A percentile compares a stretch with the other conserved stretches of the same genome.
phyloP scores from a whole-genome alignment of 2,329 filamentous ascomycete genomes.

The Alternaria consortialis region DNA sequence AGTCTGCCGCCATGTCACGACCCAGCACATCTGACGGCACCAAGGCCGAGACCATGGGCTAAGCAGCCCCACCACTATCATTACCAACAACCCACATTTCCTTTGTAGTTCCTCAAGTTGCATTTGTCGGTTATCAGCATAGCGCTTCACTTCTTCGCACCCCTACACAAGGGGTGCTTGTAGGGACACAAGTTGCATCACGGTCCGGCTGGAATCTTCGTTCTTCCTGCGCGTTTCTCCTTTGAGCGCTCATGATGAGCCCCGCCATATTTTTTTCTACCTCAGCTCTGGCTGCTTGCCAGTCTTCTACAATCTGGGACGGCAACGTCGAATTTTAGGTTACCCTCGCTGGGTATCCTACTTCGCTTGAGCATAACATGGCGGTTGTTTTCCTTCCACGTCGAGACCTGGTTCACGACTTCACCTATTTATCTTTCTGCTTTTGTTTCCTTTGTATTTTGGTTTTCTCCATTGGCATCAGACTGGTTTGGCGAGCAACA shows the following conservation, averaged over 20 bases:
- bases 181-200: slow-evolving; percentile 49
- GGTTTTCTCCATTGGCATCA: slow-evolving; percentile 18
- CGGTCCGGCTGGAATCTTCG: slow-evolving; percentile 40
- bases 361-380: slow-evolving; percentile 41
- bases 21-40: slow-evolving; percentile 46
- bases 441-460: slow-evolving; percentile 22
- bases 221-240: slow-evolving; percentile 25
- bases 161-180: slow-evolving; percentile 26
- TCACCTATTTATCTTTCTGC: slow-evolving; percentile 16
- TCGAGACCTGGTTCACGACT: slow-evolving; percentile 28
- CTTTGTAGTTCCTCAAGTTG: slow-evolving; percentile 38
- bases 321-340: slow-evolving; percentile 45
- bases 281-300: slow-evolving; percentile 27
- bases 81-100: slow-evolving; percentile 25
- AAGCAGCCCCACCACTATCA: slow-evolving; percentile 17
- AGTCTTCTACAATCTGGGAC: slow-evolving; percentile 40
- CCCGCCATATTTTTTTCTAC: slow-evolving; percentile 37
- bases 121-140: slow-evolving; percentile 44
- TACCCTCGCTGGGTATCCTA: slow-evolving; percentile 13
- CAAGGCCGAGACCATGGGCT: slow-evolving; percentile 43
- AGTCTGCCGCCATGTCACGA: slow-evolving; percentile 63
- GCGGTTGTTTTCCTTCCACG: slow-evolving; percentile 37
- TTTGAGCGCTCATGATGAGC: slow-evolving; percentile 27
- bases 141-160: slow-evolving; percentile 43
- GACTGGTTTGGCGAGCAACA: slow-evolving; percentile 36